Evolutionary conservation across 2,329 filamentous ascomycete species (phyloP).

Genomic region (Diaporthe vaccinii): DNA sequence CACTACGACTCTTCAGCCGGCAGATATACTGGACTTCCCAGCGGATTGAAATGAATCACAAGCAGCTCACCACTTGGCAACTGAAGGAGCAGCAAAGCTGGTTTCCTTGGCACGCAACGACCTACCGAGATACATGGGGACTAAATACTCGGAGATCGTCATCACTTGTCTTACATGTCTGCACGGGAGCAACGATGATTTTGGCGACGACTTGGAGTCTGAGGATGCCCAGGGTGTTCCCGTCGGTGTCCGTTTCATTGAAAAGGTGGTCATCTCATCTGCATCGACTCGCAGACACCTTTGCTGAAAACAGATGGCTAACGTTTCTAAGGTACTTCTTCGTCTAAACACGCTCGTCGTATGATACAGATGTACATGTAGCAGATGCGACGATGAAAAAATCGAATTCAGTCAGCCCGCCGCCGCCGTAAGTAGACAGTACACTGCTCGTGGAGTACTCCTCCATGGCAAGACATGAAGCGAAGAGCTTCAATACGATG

Average conservation of each 20-base stretch:
- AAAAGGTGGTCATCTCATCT: not conserved
- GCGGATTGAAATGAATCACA: not conserved
- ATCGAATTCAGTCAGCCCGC: no score
- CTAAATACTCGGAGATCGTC: constrained; percentile 2
- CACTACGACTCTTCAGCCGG: not conserved
- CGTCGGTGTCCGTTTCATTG: not conserved
- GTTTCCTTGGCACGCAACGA: not conserved
- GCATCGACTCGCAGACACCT: not conserved
- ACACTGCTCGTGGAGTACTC: no score
- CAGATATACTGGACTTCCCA: not conserved
- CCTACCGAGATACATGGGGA: not conserved
- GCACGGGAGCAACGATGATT: not conserved
- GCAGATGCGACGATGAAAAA: no score
- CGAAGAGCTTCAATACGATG: no score
- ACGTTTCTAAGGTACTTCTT: not conserved
- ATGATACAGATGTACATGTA: not conserved
- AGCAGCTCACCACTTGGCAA: not conserved
- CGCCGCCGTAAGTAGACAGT: no score
- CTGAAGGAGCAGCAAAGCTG: not conserved
- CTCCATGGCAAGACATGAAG: no score
- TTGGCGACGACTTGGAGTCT: not conserved
- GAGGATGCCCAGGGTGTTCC: not conserved
- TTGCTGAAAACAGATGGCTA: not conserved
- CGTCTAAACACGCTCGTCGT: not conserved
- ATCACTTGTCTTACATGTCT: not conserved